Percentiles rank a stretch among this genome's conserved stretches.
These are phyloP conservation scores for Arthrobotrys conoides DNA, from an alignment of 2,329 filamentous ascomycete species.

Conservation along the genomic window DNA sequence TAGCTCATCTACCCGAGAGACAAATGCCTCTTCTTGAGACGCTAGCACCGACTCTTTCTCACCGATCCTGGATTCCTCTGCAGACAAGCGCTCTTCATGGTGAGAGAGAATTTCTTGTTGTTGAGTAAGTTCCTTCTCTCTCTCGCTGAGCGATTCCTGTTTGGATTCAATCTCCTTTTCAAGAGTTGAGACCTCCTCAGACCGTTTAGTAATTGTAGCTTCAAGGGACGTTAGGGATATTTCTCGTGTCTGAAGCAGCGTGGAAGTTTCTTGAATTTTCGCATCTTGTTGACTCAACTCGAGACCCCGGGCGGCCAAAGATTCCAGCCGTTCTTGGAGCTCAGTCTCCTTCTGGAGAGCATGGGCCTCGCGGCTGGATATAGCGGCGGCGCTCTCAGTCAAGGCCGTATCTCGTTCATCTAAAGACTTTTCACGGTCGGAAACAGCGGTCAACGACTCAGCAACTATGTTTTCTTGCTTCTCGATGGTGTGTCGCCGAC, in stretches of 20 bases:
- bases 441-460: constrained; percentile 19
- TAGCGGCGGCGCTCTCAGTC: constrained; percentile 6
- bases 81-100: constrained; percentile 22
- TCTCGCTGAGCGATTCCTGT: constrained; percentile 20
- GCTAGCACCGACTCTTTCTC: constrained; percentile 30
- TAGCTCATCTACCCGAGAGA: constrained; percentile 10
- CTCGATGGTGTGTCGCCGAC: constrained; percentile 22
- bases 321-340: not conserved
- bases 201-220: constrained; percentile 14
- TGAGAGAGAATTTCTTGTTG: constrained; percentile 26
- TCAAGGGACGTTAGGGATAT: constrained; percentile 14
- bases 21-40: constrained; percentile 38
- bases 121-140: constrained; percentile 29
- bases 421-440: constrained; percentile 21
- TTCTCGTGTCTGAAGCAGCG: constrained; percentile 12
- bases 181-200: constrained; percentile 19
- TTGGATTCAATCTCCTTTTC: constrained; percentile 32
- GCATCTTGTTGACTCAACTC: constrained; percentile 15
- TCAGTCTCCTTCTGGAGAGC: constrained; percentile 21
- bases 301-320: constrained; percentile 9
- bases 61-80: constrained; percentile 26
- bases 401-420: constrained; percentile 24
- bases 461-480: constrained; percentile 27
- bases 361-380: constrained; percentile 30
- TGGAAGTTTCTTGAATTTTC: constrained; percentile 17